Conservation (phyloP, 345 rosid genomes). For the Camelina laxa region DNA sequence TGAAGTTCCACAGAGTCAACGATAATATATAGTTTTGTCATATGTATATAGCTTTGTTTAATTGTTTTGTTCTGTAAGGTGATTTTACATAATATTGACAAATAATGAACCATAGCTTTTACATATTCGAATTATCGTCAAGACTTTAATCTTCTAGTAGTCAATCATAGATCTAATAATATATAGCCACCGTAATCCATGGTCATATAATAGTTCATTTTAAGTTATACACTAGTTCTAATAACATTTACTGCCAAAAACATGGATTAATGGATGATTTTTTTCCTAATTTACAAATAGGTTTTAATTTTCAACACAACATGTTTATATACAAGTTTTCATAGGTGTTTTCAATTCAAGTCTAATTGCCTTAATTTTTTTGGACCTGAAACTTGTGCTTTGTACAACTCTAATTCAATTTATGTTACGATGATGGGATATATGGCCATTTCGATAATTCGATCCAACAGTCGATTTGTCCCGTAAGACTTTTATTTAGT, state of each 20-base stretch:
- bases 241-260: background rate
- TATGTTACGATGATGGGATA: background rate
- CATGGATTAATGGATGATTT: background rate
- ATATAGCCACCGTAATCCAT: background rate
- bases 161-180: background rate
- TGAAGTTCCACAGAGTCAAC: conserved; percentile 31
- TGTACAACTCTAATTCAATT: background rate
- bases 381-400: too few relatives aligned
- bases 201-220: background rate
- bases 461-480: background rate
- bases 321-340: too few relatives aligned
- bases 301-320: too few relatives aligned
- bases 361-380: too few relatives aligned
- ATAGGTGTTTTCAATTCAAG: too few relatives aligned
- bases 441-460: background rate
- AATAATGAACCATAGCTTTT: conserved; percentile 3
- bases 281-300: too few relatives aligned
- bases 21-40: conserved; percentile 20
- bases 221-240: background rate
- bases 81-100: conserved; percentile 7
- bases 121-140: background rate
- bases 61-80: background rate
- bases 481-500: background rate
- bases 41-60: background rate
- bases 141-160: background rate